phyloP scores from a whole-genome alignment of 805 yeast genomes.

The Candida piceae region DNA sequence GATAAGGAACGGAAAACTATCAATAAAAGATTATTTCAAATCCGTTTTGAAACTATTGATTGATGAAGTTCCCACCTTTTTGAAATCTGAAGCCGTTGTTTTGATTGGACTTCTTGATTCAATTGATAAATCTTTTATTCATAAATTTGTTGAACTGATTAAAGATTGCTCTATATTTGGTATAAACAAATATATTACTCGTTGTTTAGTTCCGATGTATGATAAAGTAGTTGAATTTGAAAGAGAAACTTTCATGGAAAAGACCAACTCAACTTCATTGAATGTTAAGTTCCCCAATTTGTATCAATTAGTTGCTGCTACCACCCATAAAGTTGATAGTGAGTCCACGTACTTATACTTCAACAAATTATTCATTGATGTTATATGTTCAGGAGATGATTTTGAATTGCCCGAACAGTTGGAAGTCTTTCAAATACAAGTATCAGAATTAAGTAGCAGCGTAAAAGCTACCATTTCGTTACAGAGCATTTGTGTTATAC shows the following conservation, averaged over 20 bases:
- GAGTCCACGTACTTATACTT: conserved; percentile 13
- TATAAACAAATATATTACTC: conserved; percentile 16
- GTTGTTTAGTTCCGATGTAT: conserved; percentile 14
- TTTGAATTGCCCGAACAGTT: conserved; percentile 18
- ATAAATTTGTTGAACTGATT: conserved; percentile 20
- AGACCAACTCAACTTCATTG: conserved; percentile 4
- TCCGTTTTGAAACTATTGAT: conserved; percentile 10
- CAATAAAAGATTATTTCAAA: conserved; percentile 12
- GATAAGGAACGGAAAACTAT: conserved; percentile 8
- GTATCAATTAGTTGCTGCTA: conserved; percentile 11
- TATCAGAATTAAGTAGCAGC: conserved; percentile 9
- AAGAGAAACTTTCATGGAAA: conserved; percentile 11
- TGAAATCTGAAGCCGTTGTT: conserved; percentile 12
- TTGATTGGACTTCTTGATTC: conserved; percentile 4
- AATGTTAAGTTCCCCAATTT: conserved; percentile 18
- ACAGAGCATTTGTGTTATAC: conserved; percentile 14
- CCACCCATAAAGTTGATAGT: too few species aligned
- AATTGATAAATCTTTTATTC: conserved; percentile 13
- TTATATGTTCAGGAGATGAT: conserved; percentile 13
- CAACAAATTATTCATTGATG: conserved; percentile 14
- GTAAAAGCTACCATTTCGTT: conserved; percentile 9
- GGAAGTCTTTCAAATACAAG: conserved; percentile 13
- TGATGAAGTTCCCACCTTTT: conserved; percentile 16
- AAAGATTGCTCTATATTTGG: conserved; percentile 23
- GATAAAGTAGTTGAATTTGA: conserved; percentile 18